Evolutionary conservation across 495 filamentous ascomycete genomes (phyloP), one percentile per base, ranked within the genome.

Genomic region (Xylaria palmicola): DNA sequence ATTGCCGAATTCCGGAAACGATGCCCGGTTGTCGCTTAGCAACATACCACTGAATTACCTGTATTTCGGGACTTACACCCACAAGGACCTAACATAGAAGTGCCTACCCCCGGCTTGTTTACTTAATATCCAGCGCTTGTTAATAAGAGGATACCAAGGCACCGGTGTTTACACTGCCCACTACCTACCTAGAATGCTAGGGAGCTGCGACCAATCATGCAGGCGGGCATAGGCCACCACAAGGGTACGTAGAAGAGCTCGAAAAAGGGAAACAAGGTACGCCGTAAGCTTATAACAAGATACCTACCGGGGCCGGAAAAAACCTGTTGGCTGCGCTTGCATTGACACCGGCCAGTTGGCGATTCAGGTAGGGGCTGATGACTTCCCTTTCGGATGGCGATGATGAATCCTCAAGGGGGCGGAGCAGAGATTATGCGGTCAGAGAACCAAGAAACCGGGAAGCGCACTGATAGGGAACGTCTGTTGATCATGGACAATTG

Each of bases 391-490:
- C 22, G 45, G 56, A 29, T 30, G 19, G 52, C 37, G 50, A 62
- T 62, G 59, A 62, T 62, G 58, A 60, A 47, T 60, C 22, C 20
- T 53, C 12, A n/a, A n/a, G 40, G 59, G 39, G 59, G 50, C 24
- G 59, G 27, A 49, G 57, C 45, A 49, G 44, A 6, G 44, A 6
- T 44, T 24, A 30, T 44, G 37, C 53, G 34, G 53, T 56, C 34
- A 41, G 34, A 22, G 20, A 56, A 56, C 51, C 30, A 51, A 51
- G 26, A 30, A 56, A 56, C 20, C 7, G n/a, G 17, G 51, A 55
- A 40, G 41, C 20, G 12, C 9, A 26, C 22, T n/a, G 13, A 8
- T 29, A 17, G 15, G 45, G n/a, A 2, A 27, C 6, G 29, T 22
- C 48, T 50, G n/a, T 17, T 30, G 7, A 4, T n/a, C 24, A 49